These are phyloP conservation scores for Curvularia verruculosa DNA, from an alignment of 2,329 filamentous ascomycete genomes.

Conservation along the genomic window DNA sequence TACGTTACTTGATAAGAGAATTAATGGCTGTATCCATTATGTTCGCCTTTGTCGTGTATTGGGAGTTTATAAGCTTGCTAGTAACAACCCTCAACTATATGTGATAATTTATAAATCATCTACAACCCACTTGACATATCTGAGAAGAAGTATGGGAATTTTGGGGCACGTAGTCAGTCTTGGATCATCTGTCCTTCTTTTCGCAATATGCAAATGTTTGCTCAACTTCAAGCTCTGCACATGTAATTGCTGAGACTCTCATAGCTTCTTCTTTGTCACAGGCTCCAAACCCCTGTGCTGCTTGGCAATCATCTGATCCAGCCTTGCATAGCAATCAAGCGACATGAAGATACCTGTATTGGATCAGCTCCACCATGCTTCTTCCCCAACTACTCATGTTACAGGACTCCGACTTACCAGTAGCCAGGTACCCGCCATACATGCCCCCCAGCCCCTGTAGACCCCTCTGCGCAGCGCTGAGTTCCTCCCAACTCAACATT, in stretches of 20 bases:
- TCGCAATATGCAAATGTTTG: neutral
- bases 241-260: slow-evolving; percentile 1
- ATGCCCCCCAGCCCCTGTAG: slow-evolving; percentile 41
- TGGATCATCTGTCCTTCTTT: neutral
- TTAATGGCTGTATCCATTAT: neutral
- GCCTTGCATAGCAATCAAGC: slow-evolving; percentile 43
- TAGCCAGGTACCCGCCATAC: slow-evolving; percentile 48
- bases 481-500: slow-evolving; percentile 59
- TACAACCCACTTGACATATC: neutral
- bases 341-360: slow-evolving; percentile 42
- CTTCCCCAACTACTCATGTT: neutral
- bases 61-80: too few species aligned
- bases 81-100: neutral
- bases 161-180: neutral
- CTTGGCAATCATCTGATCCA: slow-evolving; percentile 37
- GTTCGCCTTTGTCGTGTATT: too few species aligned
- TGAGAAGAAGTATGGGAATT: neutral
- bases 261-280: slow-evolving; percentile 41
- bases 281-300: slow-evolving; percentile 32
- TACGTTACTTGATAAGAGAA: neutral
- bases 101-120: neutral
- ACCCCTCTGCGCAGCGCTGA: slow-evolving; percentile 38
- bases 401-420: slow-evolving; percentile 31
- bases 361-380: neutral
- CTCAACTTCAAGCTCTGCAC: neutral